These are phyloP conservation scores for Dipodascus albidus DNA, from an alignment of 805 yeast genomes.

Conservation along the genomic window DNA sequence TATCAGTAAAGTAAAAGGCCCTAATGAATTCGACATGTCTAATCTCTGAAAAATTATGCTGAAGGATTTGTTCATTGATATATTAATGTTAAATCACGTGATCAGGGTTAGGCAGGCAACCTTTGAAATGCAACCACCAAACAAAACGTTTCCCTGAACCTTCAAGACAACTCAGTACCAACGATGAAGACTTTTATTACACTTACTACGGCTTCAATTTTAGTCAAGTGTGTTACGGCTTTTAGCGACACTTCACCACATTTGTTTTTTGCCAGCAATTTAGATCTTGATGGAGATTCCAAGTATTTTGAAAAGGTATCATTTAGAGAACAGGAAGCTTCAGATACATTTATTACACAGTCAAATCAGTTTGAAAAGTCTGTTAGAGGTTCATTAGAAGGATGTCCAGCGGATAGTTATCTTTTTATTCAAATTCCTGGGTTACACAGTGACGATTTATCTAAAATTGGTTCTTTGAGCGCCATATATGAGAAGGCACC, in stretches of 20 bases:
- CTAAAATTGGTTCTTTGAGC: constrained; percentile 1
- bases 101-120: background rate
- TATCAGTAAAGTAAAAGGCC: too few species aligned
- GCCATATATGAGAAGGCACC: background rate
- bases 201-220: background rate
- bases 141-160: background rate
- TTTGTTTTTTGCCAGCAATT: background rate
- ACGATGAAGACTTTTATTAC: background rate
- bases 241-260: constrained; percentile 1
- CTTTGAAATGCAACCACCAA: background rate
- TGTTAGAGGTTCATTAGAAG: constrained; percentile 9
- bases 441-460: constrained; percentile 32
- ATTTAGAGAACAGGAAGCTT: background rate
- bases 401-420: constrained; percentile 46
- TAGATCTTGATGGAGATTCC: background rate
- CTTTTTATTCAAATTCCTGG: constrained; percentile 47
- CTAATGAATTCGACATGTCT: too few species aligned
- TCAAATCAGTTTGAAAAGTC: background rate
- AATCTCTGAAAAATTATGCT: too few species aligned
- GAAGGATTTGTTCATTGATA: too few species aligned
- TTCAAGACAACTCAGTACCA: background rate
- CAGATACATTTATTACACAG: background rate
- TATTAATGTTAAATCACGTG: background rate
- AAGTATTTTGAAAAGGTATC: background rate
- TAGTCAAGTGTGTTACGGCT: background rate